Evolutionary conservation across 306 rosid species (phyloP).

Genomic region (Inga leiocalycina): DNA sequence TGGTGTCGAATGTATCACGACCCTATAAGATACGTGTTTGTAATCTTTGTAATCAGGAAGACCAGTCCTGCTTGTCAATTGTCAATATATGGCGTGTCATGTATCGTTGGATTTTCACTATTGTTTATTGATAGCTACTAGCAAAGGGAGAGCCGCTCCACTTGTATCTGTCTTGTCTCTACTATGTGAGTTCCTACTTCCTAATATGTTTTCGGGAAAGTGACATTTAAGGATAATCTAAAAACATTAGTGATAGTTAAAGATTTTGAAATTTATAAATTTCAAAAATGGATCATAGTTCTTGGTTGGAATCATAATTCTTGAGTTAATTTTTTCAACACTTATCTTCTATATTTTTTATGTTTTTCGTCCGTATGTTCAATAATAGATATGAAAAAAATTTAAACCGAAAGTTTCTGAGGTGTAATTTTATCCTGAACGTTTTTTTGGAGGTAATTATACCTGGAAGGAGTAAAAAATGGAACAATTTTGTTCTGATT

Average conservation of each 20-base stretch:
- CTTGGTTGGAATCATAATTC: too few species aligned
- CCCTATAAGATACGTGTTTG: neutral
- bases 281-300: too few species aligned
- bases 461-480: too few species aligned
- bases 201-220: neutral
- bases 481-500: too few species aligned
- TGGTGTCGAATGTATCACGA: neutral
- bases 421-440: too few species aligned
- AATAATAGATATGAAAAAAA: too few species aligned
- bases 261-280: neutral
- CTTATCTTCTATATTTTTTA: too few species aligned
- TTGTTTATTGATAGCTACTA: neutral
- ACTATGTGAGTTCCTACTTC: neutral
- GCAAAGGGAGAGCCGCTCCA: neutral
- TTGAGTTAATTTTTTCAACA: too few species aligned
- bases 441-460: too few species aligned
- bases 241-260: neutral
- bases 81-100: conserved; percentile 9
- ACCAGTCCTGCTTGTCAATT: neutral
- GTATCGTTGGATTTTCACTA: neutral
- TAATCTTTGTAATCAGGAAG: neutral
- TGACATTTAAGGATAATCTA: neutral
- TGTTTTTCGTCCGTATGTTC: too few species aligned
- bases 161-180: neutral
- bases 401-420: too few species aligned